Conservation (phyloP, 1,284 basidiomycete species). For the Phaffia rhodozyma region DNA sequence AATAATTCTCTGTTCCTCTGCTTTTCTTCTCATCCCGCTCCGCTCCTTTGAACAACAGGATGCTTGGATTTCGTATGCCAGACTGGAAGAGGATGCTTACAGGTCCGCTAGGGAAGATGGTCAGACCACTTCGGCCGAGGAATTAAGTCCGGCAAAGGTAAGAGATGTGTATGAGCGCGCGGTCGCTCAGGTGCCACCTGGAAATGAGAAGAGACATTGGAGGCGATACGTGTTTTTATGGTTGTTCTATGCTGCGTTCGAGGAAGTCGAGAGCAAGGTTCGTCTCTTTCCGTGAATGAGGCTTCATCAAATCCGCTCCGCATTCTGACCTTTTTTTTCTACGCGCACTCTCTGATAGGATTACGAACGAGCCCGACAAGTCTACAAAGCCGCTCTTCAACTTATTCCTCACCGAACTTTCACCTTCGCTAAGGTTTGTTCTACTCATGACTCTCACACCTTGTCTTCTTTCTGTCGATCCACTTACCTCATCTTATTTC, state of each 20-base stretch:
- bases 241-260: conserved; percentile 92
- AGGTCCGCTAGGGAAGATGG: conserved; percentile 64
- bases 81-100: conserved; percentile 81
- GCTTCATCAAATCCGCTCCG: conserved; percentile 7
- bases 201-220: conserved; percentile 73
- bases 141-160: conserved; percentile 5
- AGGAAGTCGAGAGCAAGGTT: conserved; percentile 88
- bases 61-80: conserved; percentile 93
- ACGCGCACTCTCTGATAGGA: conserved; percentile 43
- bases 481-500: not conserved
- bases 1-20: not conserved
- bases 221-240: conserved; percentile 93
- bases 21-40: not conserved
- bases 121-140: conserved; percentile 4
- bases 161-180: conserved; percentile 91
- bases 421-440: conserved; percentile 72
- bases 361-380: conserved; percentile 67
- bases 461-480: not conserved
- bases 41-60: conserved; percentile 39
- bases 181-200: conserved; percentile 89
- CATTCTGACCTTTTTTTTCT: conserved; percentile 8
- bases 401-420: conserved; percentile 92
- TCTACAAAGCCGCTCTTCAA: conserved; percentile 80
- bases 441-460: not conserved
- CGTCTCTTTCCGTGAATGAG: conserved; percentile 18